phyloP scores from a whole-genome alignment of 2,329 filamentous ascomycete species.

The Xylariaceae sp. region DNA sequence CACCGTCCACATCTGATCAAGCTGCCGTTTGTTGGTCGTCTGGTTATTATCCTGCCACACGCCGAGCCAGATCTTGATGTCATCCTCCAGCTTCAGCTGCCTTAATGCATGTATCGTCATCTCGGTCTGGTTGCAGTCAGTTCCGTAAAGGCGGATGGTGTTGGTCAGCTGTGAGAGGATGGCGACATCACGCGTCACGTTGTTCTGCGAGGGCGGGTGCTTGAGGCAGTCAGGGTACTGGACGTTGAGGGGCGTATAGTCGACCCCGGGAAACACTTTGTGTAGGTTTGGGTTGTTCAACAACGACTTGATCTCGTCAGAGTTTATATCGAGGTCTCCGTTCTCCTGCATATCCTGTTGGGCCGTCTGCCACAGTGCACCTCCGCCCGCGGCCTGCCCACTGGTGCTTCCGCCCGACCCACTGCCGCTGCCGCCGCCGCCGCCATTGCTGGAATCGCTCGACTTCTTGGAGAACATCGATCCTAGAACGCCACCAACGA shows the following conservation, averaged over 20 bases:
- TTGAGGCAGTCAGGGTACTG: slow-evolving; percentile 81
- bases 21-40: slow-evolving; percentile 78
- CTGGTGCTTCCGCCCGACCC: neutral
- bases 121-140: slow-evolving; percentile 94
- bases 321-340: slow-evolving; percentile 69
- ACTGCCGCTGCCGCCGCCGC: slow-evolving; percentile 13
- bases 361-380: slow-evolving; percentile 43
- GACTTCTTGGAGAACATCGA: slow-evolving; percentile 33
- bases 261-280: slow-evolving; percentile 91
- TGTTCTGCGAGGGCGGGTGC: slow-evolving; percentile 83
- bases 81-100: slow-evolving; percentile 61
- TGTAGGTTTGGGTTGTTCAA: slow-evolving; percentile 77
- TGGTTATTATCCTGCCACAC: slow-evolving; percentile 84
- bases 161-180: slow-evolving; percentile 88
- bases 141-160: slow-evolving; percentile 83
- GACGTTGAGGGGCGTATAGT: slow-evolving; percentile 87
- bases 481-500: slow-evolving; percentile 65
- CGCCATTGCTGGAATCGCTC: slow-evolving; percentile 20
- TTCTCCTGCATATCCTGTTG: slow-evolving; percentile 55
- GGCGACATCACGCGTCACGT: slow-evolving; percentile 85
- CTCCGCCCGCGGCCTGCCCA: slow-evolving; percentile 25
- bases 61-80: slow-evolving; percentile 86
- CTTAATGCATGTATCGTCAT: slow-evolving; percentile 84
- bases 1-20: slow-evolving; percentile 78
- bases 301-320: slow-evolving; percentile 71